Evolutionary conservation across 1,284 basidiomycete genomes (phyloP), one percentile per base, ranked within the genome.

Genomic region (Ganoderma multipileum): DNA sequence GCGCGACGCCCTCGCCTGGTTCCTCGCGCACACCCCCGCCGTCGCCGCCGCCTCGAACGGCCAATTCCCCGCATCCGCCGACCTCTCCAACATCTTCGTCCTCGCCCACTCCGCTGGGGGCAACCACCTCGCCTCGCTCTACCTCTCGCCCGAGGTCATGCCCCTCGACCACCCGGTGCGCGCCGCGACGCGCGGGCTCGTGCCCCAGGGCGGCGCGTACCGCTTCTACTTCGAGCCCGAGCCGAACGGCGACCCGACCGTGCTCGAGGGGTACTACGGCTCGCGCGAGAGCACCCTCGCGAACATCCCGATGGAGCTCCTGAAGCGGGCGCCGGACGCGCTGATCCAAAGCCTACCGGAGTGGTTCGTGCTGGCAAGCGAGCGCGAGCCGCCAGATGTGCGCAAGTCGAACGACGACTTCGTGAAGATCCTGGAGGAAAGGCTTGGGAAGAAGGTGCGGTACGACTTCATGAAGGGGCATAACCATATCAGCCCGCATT

Each of bases 31-130:
- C 67, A 41, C 80, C 12, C 82, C 89, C 66, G 55, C 67, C 20
- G 55, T 67, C 30, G 55, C 71, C 7, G 68, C 78, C 42, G 60
- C 63, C 30, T 33, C 67, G 16, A 47, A 44, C 23, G 36, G 44
- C 47, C 28, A 47, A 8, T 54, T 63, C 60, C 11, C 66, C 4
- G 20, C 26, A 18, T 47, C 63, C 28, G 39, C 63, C 30, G 59
- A 41, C n/a, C 61, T 66, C 66, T 62, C 80, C 81, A 2, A 83
- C 23, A 74, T 89, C 36, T 84, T 85, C 72, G 64, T 90, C 41
- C 79, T 87, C 77, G 86, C 83, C 0, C 89, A 91, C 75, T 91
- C 89, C 1, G 89, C 87, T 0, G 90, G 90, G 1, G 86, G 84
- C 0, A 77, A 80, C 38, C 85, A 87, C 72, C 72, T 83, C 54